These are phyloP conservation scores for Acmispon strigosus DNA, from an alignment of 306 rosid species.

Conservation along the genomic window DNA sequence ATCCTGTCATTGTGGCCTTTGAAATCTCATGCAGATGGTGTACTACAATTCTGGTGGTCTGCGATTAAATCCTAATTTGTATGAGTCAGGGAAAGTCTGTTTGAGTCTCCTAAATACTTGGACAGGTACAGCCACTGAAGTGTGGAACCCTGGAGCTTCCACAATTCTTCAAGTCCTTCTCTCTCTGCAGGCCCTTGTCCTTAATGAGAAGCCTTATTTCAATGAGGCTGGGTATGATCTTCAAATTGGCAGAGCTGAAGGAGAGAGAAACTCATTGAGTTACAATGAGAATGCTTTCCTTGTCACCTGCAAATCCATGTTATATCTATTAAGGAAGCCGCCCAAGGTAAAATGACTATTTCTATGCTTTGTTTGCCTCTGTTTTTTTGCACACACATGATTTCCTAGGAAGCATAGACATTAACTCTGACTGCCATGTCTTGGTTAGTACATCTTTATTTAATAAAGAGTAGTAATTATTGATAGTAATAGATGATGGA, in stretches of 20 bases:
- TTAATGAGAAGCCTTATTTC: slow-evolving; percentile 93
- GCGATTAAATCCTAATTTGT: slow-evolving; percentile 82
- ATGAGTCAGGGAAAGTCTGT: slow-evolving; percentile 95
- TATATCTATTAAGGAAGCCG: slow-evolving; percentile 57
- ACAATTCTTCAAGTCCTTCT: slow-evolving; percentile 92
- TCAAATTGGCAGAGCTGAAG: slow-evolving; percentile 85
- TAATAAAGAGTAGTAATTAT: not conserved
- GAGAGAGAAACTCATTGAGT: slow-evolving; percentile 88
- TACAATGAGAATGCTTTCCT: slow-evolving; percentile 94
- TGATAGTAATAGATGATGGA: not conserved
- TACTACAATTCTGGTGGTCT: slow-evolving; percentile 89
- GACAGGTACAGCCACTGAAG: slow-evolving; percentile 72
- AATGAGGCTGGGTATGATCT: slow-evolving; percentile 96
- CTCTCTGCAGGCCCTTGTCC: slow-evolving; percentile 96
- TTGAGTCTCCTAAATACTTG: slow-evolving; percentile 87
- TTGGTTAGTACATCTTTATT: not conserved
- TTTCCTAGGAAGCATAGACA: not conserved
- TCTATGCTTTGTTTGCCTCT: slow-evolving; percentile 3
- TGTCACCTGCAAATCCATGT: slow-evolving; percentile 77
- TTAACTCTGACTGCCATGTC: not conserved
- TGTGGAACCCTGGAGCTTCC: slow-evolving; percentile 79
- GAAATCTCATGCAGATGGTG: slow-evolving; percentile 56
- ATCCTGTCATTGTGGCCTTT: slow-evolving; percentile 8
- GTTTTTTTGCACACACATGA: not conserved
- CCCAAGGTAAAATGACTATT: slow-evolving; percentile 55